Base-by-base conservation (phyloP, 2,329 filamentous ascomycete species). In the Fusarium tanahbumbuense region DNA sequence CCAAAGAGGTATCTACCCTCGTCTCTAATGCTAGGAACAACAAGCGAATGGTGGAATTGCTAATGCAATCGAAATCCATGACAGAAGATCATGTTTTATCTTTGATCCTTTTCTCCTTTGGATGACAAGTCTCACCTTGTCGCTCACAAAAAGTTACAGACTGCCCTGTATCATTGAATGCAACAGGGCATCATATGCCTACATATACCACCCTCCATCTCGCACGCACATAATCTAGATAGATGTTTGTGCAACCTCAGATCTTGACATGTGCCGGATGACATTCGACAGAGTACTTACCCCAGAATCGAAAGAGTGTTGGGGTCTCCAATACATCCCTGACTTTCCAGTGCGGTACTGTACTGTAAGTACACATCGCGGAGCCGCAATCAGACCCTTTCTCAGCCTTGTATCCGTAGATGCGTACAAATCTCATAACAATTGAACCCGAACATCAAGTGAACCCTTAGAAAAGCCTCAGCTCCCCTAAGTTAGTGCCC, bases 21-120 rank as follows among this genome's bases (percentile, higher is more conserved):
- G 34, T 37, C 34, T 48, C 16, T 48, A 44, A 8, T 32, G 6
- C 40, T 20, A 13, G 27, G 25, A 49, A 48, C 20, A 27, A 28
- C 34, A 67, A 56, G 56, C 53, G 60, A 57, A 65, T 60, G 46
- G 60, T 44, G 41, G 23, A 47, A 65, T 62, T 62, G 34, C 11
- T 68, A 72, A 72, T 68, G 45, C 50, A 68, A 70, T 75, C 56
- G 45, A 57, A 73, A 64, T 65, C 50, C 40, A 46, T 68, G 68
- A 65, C 59, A 62, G 54, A 58, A 53, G 20, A 53, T 41, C 40
- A 25, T 11, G 8, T 53, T 60, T 44, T 71, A 67, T 73, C 70
- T 67, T 37, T 52, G 44, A 62, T 59, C 50, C 60, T 54, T n/a
- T 46, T 34, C 42, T 56, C 32, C 37, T 41, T 28, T 56, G 46